Conservation (phyloP, 257 asterid genomes). For the Misopates orontium region DNA sequence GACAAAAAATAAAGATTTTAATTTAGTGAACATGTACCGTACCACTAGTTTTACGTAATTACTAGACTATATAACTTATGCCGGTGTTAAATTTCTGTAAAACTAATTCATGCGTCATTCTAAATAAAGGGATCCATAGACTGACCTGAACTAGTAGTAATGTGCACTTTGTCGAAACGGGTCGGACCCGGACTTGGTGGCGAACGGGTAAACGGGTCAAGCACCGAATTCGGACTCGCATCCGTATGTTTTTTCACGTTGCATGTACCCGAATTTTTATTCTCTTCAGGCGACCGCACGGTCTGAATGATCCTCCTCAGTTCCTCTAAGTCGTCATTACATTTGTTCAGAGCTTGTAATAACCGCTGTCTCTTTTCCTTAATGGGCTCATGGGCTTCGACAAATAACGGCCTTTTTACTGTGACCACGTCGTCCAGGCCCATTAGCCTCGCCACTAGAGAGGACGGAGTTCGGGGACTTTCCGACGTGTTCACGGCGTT, state of each 20-base stretch:
- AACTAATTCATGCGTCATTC: neutral
- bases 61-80: too few relatives aligned
- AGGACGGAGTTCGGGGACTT: slow-evolving; percentile 38
- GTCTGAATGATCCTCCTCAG: slow-evolving; percentile 60
- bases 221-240: slow-evolving; percentile 26
- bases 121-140: slow-evolving; percentile 2
- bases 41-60: too few relatives aligned
- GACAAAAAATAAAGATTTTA: too few relatives aligned
- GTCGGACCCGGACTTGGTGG: slow-evolving; percentile 26
- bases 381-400: slow-evolving; percentile 24
- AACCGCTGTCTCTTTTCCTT: slow-evolving; percentile 57
- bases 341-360: slow-evolving; percentile 70
- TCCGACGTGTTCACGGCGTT: slow-evolving; percentile 29
- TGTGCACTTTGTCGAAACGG: slow-evolving; percentile 27
- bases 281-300: slow-evolving; percentile 33
- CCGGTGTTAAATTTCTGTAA: neutral
- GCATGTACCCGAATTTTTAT: too few relatives aligned
- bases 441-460: slow-evolving; percentile 72
- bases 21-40: too few relatives aligned
- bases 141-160: slow-evolving; percentile 43
- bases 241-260: too few relatives aligned
- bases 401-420: slow-evolving; percentile 20
- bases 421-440: slow-evolving; percentile 54
- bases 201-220: slow-evolving; percentile 38
- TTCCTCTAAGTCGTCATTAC: slow-evolving; percentile 78